A percentile compares a stretch with the other conserved stretches of the same genome.
Conservation (phyloP, 2,329 filamentous ascomycete species). For the Fulvia fulva region DNA sequence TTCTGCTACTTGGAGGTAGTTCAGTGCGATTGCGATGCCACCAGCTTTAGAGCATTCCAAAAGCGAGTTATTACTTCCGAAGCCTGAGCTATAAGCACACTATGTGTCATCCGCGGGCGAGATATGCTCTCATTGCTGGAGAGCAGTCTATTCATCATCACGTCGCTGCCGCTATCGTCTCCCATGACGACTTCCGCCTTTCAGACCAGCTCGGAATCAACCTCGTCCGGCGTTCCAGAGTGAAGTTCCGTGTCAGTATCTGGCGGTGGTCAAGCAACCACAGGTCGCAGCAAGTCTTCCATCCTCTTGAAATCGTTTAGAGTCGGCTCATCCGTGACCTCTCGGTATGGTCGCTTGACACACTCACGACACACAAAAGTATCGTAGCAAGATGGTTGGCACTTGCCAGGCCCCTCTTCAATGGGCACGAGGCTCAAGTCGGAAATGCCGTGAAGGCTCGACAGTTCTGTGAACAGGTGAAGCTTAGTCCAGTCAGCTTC, state of each 20-base stretch:
- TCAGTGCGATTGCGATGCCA: background rate
- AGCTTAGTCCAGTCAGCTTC: background rate
- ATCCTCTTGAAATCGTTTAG: background rate
- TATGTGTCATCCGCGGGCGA: background rate
- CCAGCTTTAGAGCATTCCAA: background rate
- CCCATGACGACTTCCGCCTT: background rate
- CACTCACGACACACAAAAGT: too few species aligned
- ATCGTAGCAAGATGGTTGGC: too few species aligned
- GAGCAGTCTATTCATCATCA: background rate
- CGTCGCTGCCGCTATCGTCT: background rate
- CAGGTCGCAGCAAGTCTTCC: background rate
- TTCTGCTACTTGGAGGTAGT: too few species aligned
- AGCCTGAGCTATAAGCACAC: background rate
- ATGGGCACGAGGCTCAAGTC: background rate
- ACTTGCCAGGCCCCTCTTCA: background rate
- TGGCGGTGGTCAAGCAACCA: background rate
- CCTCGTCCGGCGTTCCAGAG: background rate
- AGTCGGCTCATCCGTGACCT: background rate
- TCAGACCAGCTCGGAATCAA: background rate
- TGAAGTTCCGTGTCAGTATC: background rate
- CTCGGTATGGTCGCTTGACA: background rate
- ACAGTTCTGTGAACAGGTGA: background rate
- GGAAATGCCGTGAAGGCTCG: background rate
- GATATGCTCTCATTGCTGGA: too few species aligned
- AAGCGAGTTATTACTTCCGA: background rate